Base-by-base conservation (phyloP, 495 filamentous ascomycete species). In the Extremus antarcticus region DNA sequence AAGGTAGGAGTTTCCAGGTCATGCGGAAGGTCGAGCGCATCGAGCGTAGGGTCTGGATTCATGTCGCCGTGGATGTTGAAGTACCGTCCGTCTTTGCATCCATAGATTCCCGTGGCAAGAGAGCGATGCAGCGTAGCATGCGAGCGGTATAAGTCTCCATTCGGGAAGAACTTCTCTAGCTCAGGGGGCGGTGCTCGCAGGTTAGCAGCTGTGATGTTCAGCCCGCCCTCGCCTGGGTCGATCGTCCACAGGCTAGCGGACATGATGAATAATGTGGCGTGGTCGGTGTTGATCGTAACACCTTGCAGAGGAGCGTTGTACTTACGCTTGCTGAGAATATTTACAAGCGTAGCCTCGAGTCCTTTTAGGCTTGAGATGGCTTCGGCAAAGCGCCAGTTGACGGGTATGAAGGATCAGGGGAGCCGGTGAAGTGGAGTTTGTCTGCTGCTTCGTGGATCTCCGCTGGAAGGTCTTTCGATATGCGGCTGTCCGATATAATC, bases 41-140 rank as follows among this genome's bases (percentile, higher is more conserved):
- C 67, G 1, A 53, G 49, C 2, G 40, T 39, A 16, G 38, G 23
- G 24, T 50, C 51, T 17, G 55, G 45, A 35, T 58, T 50, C 23
- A 58, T 43, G n/a, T 47, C 50, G 32, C 61, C 66, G 50, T 80
- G 77, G 2, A 77, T 32, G 50, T 80, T 77, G 46, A 48, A 48
- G 63, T 62, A 78, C 1, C 43, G n/a, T 8, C 71, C 66, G 17
- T 48, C 46, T 16, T 10, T 4, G 46, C 10, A 24, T 3, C 7
- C 3, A 52, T 80, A 78, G 25, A 78, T 71, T 54, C 76, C 77
- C 0, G 77, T 78, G 21, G 60, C 63, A 8, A 57, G 32, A 2
- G 41, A 25, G 0, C 66, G 51, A 57, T 73, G 61, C 7, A 51
- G 40, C 40, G 41, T 59, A 3, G 15, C 48, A 41, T 38, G 32